Evolutionary conservation across 257 asterid species (phyloP).

Genomic region (Paulownia fortunei): DNA sequence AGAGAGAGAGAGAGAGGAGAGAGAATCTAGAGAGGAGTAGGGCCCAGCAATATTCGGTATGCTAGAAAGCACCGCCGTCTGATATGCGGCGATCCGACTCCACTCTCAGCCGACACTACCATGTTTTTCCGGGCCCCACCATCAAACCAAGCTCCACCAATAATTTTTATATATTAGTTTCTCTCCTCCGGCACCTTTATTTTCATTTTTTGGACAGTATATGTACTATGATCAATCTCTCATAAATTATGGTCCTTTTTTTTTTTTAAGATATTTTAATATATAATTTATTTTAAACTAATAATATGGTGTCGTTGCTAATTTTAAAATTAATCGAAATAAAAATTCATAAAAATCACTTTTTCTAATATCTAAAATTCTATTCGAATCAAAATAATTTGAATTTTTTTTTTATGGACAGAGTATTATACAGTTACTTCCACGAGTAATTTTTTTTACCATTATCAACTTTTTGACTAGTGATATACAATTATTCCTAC

Average conservation of each 20-base stretch:
- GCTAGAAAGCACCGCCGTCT: conserved; percentile 39
- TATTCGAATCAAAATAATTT: too few relatives aligned
- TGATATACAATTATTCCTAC: not conserved
- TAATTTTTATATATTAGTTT: not conserved
- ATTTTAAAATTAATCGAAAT: too few relatives aligned
- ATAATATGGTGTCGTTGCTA: too few relatives aligned
- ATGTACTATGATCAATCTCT: not conserved
- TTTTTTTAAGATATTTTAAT: too few relatives aligned
- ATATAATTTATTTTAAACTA: too few relatives aligned
- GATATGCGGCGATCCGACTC: conserved; percentile 54
- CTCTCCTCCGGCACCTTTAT: not conserved
- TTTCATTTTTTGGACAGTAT: not conserved
- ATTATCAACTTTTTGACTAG: not conserved
- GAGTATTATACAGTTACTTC: too few relatives aligned
- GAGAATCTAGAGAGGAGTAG: conserved; percentile 6
- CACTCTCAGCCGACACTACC: conserved; percentile 32
- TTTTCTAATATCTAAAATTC: too few relatives aligned
- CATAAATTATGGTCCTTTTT: too few relatives aligned
- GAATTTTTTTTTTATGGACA: too few relatives aligned
- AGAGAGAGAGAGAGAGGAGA: not conserved
- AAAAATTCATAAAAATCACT: too few relatives aligned
- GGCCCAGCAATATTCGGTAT: not conserved
- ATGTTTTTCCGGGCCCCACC: conserved; percentile 33
- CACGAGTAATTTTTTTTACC: too few relatives aligned
- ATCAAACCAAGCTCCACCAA: not conserved